A percentile compares a stretch with the other conserved stretches of the same genome.
Conservation (phyloP, 192 early-diverging fungal genomes). For the Phycomyces blakesleeanus region DNA sequence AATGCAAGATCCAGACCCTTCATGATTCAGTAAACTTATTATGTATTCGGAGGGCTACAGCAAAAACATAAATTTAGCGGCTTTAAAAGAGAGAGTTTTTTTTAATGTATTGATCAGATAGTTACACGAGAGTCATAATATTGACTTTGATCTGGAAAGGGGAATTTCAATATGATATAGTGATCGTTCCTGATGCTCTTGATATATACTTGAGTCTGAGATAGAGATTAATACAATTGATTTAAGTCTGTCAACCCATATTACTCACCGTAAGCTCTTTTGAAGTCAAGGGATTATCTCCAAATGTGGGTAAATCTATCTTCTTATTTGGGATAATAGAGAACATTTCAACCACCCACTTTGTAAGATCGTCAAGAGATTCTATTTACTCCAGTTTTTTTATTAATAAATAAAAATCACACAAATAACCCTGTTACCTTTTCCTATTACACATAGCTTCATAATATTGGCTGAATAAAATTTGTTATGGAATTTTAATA, state of each 20-base stretch:
- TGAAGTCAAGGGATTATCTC: constrained; percentile 63
- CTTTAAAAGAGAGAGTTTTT: background rate
- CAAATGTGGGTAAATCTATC: constrained; percentile 61
- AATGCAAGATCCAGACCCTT: constrained; percentile 78
- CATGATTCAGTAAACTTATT: constrained; percentile 81
- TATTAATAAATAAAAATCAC: no score
- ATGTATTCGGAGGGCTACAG: constrained; percentile 70
- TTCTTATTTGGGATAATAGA: constrained; percentile 67
- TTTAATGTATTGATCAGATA: no score
- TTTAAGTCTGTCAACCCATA: background rate
- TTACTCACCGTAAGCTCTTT: constrained; percentile 44
- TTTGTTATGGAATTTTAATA: constrained; percentile 77
- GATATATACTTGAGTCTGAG: constrained; percentile 55
- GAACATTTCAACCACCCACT: constrained; percentile 78
- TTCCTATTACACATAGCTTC: constrained; percentile 81
- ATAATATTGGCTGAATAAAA: constrained; percentile 93
- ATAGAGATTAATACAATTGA: background rate
- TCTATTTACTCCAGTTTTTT: constrained; percentile 41
- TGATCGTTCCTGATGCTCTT: constrained; percentile 72
- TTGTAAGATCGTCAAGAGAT: constrained; percentile 68
- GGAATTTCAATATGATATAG: constrained; percentile 68
- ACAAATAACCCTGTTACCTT: constrained; percentile 24
- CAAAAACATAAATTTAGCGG: constrained; percentile 2
- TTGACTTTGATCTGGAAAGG: constrained; percentile 66
- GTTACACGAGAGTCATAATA: constrained; percentile 42